Evolutionary conservation across 2,329 filamentous ascomycete genomes (phyloP).

Genomic region (Claviceps africana): DNA sequence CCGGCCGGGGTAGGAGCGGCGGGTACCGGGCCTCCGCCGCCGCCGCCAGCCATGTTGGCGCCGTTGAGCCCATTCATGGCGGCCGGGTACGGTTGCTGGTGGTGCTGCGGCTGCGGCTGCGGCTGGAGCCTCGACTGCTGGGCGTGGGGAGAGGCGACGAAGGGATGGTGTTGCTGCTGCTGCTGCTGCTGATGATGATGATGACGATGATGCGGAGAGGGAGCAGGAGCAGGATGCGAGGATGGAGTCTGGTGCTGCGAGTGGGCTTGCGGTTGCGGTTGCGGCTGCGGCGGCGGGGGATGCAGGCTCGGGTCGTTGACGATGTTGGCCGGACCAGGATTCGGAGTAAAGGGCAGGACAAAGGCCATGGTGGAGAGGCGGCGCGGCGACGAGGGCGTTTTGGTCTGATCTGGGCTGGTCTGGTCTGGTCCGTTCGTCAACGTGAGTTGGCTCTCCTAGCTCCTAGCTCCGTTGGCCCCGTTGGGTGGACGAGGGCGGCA

Average conservation of each 20-base stretch:
- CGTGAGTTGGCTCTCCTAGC: neutral
- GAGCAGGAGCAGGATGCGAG: slow-evolving; percentile 1
- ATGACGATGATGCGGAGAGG: neutral
- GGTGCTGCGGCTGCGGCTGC: slow-evolving; percentile 7
- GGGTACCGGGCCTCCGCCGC: slow-evolving; percentile 14
- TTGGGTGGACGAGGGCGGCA: neutral
- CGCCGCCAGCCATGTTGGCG: slow-evolving; percentile 26
- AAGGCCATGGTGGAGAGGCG: slow-evolving; percentile 7
- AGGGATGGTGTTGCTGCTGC: slow-evolving; percentile 6
- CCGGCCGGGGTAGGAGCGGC: slow-evolving; percentile 49
- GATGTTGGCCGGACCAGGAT: neutral
- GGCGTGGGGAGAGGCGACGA: neutral
- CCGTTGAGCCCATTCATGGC: slow-evolving; percentile 24
- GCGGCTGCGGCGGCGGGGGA: slow-evolving; percentile 2
- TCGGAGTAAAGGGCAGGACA: neutral
- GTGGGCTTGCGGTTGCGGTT: neutral
- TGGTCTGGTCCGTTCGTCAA: neutral
- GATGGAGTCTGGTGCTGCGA: slow-evolving; percentile 8
- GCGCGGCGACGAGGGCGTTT: neutral
- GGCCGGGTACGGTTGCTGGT: slow-evolving; percentile 5
- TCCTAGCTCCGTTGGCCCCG: neutral
- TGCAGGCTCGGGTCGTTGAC: slow-evolving; percentile 1
- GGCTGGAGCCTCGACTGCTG: slow-evolving; percentile 6
- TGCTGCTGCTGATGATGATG: slow-evolving; percentile 7
- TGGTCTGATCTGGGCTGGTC: neutral